phyloP scores from a whole-genome alignment of 257 asterid genomes.

The Apocynum venetum region DNA sequence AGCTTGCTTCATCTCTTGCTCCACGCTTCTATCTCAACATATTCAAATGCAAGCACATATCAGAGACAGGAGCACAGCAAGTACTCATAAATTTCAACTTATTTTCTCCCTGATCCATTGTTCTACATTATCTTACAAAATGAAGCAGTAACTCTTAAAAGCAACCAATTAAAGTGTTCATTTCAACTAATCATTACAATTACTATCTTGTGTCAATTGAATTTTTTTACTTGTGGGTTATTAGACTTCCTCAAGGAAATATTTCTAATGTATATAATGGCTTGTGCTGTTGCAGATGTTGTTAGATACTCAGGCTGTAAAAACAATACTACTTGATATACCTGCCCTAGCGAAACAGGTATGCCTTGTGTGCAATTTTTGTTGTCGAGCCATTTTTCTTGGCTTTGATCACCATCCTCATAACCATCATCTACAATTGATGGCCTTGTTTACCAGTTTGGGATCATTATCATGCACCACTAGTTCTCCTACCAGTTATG shows the following conservation, averaged over 20 bases:
- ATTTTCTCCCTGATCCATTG: not conserved
- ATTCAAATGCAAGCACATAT: conserved; percentile 96
- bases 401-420: not conserved
- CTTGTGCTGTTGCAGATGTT: conserved; percentile 65
- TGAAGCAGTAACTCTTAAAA: not conserved
- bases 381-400: not conserved
- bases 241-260: not conserved
- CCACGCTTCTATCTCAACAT: conserved; percentile 91
- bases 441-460: not conserved
- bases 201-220: not conserved
- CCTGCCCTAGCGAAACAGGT: conserved; percentile 96
- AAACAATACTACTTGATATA: conserved; percentile 88
- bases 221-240: not conserved
- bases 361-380: conserved; percentile 1
- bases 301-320: conserved; percentile 96
- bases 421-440: not conserved
- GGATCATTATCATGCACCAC: not conserved
- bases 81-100: conserved; percentile 31
- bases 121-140: not conserved
- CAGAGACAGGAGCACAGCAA: conserved; percentile 98
- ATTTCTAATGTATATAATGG: not conserved
- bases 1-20: conserved; percentile 94
- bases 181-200: not conserved
- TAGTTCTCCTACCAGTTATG: not conserved
- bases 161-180: not conserved